These are phyloP conservation scores for Ascoidea tarda DNA, from an alignment of 805 yeast genomes.

Conservation along the genomic window DNA sequence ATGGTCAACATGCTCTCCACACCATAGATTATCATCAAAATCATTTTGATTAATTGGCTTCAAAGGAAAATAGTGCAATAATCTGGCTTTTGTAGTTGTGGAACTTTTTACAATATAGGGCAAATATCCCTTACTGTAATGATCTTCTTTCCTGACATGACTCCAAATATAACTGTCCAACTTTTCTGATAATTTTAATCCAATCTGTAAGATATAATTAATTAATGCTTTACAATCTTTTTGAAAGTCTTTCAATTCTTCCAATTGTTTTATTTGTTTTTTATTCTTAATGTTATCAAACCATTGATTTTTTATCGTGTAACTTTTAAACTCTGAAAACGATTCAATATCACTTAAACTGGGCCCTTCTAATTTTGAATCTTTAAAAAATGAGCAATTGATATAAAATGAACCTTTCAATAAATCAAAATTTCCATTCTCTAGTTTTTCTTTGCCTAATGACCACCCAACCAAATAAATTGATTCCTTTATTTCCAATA, in stretches of 20 bases:
- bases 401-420: conserved; percentile 44
- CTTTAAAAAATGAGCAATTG: conserved; percentile 40
- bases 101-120: conserved; percentile 31
- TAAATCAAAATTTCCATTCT: conserved; percentile 29
- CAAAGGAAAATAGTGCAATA: conserved; percentile 37
- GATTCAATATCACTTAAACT: conserved; percentile 17
- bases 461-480: conserved; percentile 50
- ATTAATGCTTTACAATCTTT: conserved; percentile 24
- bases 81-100: conserved; percentile 42
- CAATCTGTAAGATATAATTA: conserved; percentile 31
- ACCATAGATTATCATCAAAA: conserved; percentile 30
- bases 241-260: conserved; percentile 21
- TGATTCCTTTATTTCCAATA: conserved; percentile 33
- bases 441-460: conserved; percentile 36
- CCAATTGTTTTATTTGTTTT: conserved; percentile 4
- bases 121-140: conserved; percentile 24
- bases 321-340: conserved; percentile 24
- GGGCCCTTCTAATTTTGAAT: conserved; percentile 32
- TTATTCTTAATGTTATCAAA: conserved; percentile 19
- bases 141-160: conserved; percentile 11
- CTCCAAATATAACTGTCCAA: conserved; percentile 30
- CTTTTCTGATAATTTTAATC: conserved; percentile 34
- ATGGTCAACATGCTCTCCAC: conserved; percentile 50
- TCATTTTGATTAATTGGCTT: conserved; percentile 3
- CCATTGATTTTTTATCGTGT: conserved; percentile 40